Conservation (phyloP, 129 eudicot species). For the Centella asiatica region DNA sequence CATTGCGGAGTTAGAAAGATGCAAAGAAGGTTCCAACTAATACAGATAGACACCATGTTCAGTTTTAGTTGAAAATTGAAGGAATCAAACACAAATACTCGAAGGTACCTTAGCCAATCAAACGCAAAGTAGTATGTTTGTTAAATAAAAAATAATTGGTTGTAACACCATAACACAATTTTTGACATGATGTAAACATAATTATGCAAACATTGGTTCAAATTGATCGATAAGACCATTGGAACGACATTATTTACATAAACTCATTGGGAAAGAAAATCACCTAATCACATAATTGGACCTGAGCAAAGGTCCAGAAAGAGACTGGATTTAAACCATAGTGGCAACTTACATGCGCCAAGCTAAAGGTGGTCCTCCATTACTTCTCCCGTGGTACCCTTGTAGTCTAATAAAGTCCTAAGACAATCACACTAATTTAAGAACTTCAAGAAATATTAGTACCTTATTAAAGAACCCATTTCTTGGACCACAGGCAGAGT, state of each 20-base stretch:
- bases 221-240: neutral
- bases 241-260: neutral
- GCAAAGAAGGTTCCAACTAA: slow-evolving; percentile 57
- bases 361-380: neutral
- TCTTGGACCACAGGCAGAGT: slow-evolving; percentile 48
- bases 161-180: too few species aligned
- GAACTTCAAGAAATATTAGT: neutral
- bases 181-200: neutral
- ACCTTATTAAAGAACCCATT: slow-evolving; percentile 60
- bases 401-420: neutral
- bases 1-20: slow-evolving; percentile 65
- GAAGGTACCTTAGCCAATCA: neutral
- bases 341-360: neutral
- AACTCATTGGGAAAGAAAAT: neutral
- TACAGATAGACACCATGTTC: slow-evolving; percentile 14
- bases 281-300: neutral
- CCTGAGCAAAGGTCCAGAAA: neutral
- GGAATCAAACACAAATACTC: neutral
- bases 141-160: too few species aligned
- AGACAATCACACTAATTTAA: neutral
- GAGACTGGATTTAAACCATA: neutral
- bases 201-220: neutral
- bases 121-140: too few species aligned
- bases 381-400: neutral
- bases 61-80: neutral